Conservation (phyloP, 1,284 basidiomycete genomes). For the Austroboletus niveus region DNA sequence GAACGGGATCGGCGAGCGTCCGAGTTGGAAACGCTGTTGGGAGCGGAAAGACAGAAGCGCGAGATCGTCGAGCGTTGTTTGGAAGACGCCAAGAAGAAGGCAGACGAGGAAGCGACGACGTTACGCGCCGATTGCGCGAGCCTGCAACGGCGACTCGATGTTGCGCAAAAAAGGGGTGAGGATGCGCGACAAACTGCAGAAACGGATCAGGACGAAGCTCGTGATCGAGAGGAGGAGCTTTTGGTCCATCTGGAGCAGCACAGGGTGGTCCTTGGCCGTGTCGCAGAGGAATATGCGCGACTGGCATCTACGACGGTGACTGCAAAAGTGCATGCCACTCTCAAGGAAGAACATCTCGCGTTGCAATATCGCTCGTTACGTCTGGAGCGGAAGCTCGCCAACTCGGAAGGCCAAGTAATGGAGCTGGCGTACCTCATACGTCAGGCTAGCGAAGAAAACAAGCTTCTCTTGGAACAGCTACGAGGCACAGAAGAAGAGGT, state of each 20-base stretch:
- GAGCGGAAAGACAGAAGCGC: slow-evolving; percentile 48
- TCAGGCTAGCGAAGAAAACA: slow-evolving; percentile 52
- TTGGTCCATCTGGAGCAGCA: slow-evolving; percentile 50
- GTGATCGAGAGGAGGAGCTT: slow-evolving; percentile 40
- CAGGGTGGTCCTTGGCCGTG: slow-evolving; percentile 41
- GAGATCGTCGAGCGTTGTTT: slow-evolving; percentile 45
- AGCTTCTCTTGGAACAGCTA: slow-evolving; percentile 42
- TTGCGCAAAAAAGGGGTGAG: slow-evolving; percentile 24
- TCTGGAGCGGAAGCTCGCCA: slow-evolving; percentile 64
- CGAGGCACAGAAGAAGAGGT: slow-evolving; percentile 43
- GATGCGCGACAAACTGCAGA: slow-evolving; percentile 33
- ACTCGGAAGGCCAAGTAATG: slow-evolving; percentile 62
- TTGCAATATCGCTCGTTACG: slow-evolving; percentile 48
- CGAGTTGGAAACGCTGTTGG: slow-evolving; percentile 55
- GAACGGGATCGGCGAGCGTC: slow-evolving; percentile 53
- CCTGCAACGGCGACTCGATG: slow-evolving; percentile 38
- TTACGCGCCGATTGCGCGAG: slow-evolving; percentile 35
- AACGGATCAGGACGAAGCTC: slow-evolving; percentile 20
- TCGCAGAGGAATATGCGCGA: slow-evolving; percentile 58
- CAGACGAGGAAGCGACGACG: slow-evolving; percentile 41
- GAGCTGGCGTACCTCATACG: slow-evolving; percentile 65
- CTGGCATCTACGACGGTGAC: slow-evolving; percentile 53
- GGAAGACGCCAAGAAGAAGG: slow-evolving; percentile 42
- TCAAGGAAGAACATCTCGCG: slow-evolving; percentile 42
- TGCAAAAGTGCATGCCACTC: slow-evolving; percentile 36